phyloP scores from a whole-genome alignment of 345 rosid genomes.

The Murraya paniculata region DNA sequence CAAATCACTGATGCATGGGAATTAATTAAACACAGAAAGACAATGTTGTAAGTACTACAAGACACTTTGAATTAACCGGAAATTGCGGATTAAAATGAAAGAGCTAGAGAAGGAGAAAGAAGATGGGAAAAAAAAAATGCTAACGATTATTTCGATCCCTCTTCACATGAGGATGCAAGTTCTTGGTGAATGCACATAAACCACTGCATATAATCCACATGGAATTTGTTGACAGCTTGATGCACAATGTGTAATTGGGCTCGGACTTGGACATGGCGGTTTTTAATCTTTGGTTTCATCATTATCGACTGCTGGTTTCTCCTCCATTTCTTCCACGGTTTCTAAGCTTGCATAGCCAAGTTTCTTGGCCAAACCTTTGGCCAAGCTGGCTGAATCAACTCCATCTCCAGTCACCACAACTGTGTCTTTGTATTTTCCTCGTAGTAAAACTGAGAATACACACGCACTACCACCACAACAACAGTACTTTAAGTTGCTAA shows the following conservation, averaged over 20 bases:
- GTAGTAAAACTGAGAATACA: slow-evolving; percentile 9
- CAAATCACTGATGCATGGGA: neutral
- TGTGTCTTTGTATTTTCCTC: slow-evolving; percentile 11
- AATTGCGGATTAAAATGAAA: neutral
- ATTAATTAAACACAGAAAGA: neutral
- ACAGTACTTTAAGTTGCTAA: neutral
- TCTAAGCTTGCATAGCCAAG: slow-evolving; percentile 4
- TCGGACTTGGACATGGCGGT: neutral
- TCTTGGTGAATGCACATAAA: neutral
- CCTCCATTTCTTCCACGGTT: slow-evolving; percentile 5
- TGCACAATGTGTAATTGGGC: neutral
- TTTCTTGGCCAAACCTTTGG: slow-evolving; percentile 13
- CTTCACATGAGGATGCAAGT: neutral
- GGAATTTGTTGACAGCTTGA: neutral
- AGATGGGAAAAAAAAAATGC: neutral
- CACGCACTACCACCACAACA: neutral
- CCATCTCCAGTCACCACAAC: slow-evolving; percentile 17
- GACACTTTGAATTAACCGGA: neutral
- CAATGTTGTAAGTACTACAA: neutral
- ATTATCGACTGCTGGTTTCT: neutral
- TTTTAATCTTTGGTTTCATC: too few relatives aligned
- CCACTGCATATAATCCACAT: neutral
- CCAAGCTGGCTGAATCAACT: slow-evolving; percentile 14
- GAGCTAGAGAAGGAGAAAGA: neutral
- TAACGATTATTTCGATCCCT: neutral